These are phyloP conservation scores for Quercus robur DNA, from an alignment of 306 rosid genomes.

Conservation along the genomic window DNA sequence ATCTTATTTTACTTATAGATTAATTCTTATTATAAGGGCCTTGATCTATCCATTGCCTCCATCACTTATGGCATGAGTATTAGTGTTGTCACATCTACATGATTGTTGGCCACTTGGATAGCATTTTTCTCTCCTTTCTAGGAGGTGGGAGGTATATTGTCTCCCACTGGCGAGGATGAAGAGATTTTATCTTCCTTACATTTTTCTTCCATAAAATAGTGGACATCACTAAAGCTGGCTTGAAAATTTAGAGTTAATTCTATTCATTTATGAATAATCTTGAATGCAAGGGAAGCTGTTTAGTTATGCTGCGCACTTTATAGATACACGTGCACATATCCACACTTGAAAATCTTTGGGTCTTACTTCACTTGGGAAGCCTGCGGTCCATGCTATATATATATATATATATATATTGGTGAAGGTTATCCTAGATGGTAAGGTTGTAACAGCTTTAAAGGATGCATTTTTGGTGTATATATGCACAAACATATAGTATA, in stretches of 20 bases:
- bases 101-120: constrained; percentile 2
- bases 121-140: background rate
- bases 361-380: background rate
- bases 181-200: background rate
- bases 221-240: background rate
- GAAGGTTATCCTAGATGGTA: no score
- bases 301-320: background rate
- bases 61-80: background rate
- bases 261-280: background rate
- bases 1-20: background rate
- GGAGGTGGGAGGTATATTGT: constrained; percentile 1
- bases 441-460: no score
- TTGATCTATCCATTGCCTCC: background rate
- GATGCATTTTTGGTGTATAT: no score
- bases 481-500: no score
- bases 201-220: background rate
- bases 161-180: constrained; percentile 1
- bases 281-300: background rate
- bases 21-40: background rate
- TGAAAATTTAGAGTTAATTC: background rate
- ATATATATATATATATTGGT: no score
- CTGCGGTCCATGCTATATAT: background rate
- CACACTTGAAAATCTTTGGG: background rate
- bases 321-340: background rate
- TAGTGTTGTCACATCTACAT: constrained; percentile 7